Base-by-base conservation (phyloP, 345 rosid genomes). In the Rhodamnia rubescens region DNA sequence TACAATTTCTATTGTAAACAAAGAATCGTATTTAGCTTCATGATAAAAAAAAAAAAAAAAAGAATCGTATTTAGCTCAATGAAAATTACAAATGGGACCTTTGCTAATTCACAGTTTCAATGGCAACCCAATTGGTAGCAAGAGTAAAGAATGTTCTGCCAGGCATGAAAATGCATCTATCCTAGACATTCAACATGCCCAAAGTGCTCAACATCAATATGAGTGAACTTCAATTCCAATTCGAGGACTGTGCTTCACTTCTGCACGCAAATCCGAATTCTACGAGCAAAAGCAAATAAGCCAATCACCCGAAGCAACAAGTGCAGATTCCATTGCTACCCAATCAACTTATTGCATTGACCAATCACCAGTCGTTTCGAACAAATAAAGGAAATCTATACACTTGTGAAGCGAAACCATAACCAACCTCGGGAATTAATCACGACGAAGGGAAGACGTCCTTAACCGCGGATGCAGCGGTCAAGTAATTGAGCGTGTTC, bases 381-480 rank as follows among this genome's bases (percentile, higher is more conserved):
- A 69, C 80, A 36, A 9, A 1, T 36, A 69, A 44, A 40, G 40
- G 18, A 0, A 18, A 21, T 18, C 22, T 8, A 69, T 36, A 5
- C 12, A 36, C 42, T 69, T 18, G 26, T 36, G 20, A 69, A 69
- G 26, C 24, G 36, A 36, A 36, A 36, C 3, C 26, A 5, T 8
- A 69, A 69, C 47, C 47, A 69, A 69, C 80, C 80, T 69, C 80
- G 8, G 47, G 80, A 36, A 36, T 69, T 24, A 32, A 40, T 83
- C 82, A 87, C 24, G 96, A 91, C 1, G 98, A 95, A 12, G 99
- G 98, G 85, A 97, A 95, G 44, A 92, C 98, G 78, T 95, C 98
- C 92, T 97, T 97, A 3, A 97, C 98, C 15, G 98, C 99, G 14
- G 98, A 94, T 10, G 98, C 98, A 1, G 99, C 99, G 3, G 92